These are phyloP conservation scores for Halenospora varia DNA, from an alignment of 495 filamentous ascomycete genomes.

Conservation along the genomic window DNA sequence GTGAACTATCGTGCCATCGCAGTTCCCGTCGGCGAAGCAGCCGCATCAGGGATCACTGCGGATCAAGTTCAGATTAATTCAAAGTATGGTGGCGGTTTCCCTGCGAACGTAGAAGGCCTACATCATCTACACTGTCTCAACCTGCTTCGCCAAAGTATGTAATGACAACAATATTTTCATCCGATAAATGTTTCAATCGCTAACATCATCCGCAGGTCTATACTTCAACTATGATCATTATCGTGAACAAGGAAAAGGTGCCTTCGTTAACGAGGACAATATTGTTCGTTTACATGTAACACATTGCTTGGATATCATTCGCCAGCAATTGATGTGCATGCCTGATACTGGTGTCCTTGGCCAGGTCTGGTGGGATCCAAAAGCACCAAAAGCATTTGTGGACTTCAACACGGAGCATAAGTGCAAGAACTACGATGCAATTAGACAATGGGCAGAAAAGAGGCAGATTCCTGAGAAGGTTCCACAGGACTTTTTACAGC, in stretches of 20 bases:
- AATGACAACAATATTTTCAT: too few species aligned
- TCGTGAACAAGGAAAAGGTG: constrained; percentile 36
- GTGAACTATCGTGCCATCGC: constrained; percentile 41
- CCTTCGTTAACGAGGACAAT: constrained; percentile 45
- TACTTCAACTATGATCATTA: constrained; percentile 58
- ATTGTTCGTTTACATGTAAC: constrained; percentile 48
- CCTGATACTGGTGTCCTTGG: constrained; percentile 48
- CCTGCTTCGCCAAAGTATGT: constrained; percentile 51
- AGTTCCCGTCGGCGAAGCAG: constrained; percentile 35
- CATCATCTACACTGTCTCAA: constrained; percentile 60
- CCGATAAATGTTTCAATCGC: too few species aligned
- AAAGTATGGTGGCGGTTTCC: constrained; percentile 49
- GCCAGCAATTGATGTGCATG: constrained; percentile 54
- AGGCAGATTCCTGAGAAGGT: constrained; percentile 37
- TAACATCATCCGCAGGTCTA: too few species aligned
- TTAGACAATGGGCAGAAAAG: constrained; percentile 39
- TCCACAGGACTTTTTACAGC: constrained; percentile 36
- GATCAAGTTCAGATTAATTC: constrained; percentile 48
- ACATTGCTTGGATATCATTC: constrained; percentile 52
- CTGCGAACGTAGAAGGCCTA: constrained; percentile 51
- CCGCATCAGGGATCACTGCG: constrained; percentile 34
- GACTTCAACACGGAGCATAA: constrained; percentile 53
- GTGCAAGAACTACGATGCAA: constrained; percentile 50
- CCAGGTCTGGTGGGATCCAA: constrained; percentile 45
- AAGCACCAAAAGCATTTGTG: constrained; percentile 40